Base-by-base conservation (phyloP, 192 early-diverging fungal species). In the Ambispora gerdemannii region DNA sequence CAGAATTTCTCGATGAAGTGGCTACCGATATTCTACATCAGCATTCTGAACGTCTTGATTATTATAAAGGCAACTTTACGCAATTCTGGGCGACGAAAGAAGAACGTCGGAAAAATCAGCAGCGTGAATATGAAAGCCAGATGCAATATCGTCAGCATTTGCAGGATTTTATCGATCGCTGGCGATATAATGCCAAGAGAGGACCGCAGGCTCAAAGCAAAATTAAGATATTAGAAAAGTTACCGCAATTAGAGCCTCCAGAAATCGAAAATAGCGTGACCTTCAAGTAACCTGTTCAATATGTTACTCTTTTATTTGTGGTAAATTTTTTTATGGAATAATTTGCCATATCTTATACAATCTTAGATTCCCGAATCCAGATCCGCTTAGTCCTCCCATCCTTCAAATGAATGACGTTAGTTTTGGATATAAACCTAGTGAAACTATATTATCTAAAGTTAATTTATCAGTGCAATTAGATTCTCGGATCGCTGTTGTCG, bases 171-270 rank as follows among this genome's bases (percentile, higher is more conserved):
- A 97, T 99, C 76, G 97, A 98, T 74, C 87, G 94, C 35, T 99
- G 97, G 97, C 83, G 97, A 74, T 99, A 99, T 77, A 99, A 99
- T 76, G 94, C 97, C 33, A 99, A 97, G 70, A 86, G 93, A 47
- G 93, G 92, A 34, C 91, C 97, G 10, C 96, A 98, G 78, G 97
- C 97, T 6, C 97, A 99, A 80, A 89, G 85, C 73, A 97, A 95
- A 83, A 91, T 99, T 76, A 99, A 99, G 81, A 92, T 98, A 72
- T 82, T 99, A 72, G 95, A 99, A 77, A 99, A 99, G 75, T 80
- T 99, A 33, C 95, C 95, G 11, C 90, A 87, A 70, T 83, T 99
- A 30, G 90, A 95, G 62, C 83, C 90, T 60, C 95, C 96, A 63
- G 90, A 89, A 77, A 88, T 84, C 34, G 91, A 88, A 67, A 91